Base-by-base conservation (phyloP, 2,329 filamentous ascomycete species). In the Exserohilum turcica region DNA sequence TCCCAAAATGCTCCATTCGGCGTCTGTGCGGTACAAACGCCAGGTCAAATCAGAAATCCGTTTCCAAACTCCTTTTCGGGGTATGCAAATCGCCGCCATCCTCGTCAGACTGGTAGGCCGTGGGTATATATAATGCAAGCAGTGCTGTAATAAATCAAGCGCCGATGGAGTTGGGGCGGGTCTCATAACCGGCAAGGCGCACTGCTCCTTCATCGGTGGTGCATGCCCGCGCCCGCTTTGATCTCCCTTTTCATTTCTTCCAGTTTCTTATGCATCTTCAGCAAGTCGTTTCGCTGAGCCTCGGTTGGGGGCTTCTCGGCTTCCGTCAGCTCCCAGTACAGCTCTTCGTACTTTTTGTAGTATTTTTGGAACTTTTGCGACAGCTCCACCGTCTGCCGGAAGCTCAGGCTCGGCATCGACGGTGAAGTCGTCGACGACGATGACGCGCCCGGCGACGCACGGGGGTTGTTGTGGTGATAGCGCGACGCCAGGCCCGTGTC, bases 161-260 rank as follows among this genome's bases (percentile, higher is more conserved):
- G 48, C 50, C 53, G 52, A 35, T 52, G 33, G 39, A 29, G 52
- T 54, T 55, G 48, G 39, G 43, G 27, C 39, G 40, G n/a, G n/a
- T n/a, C n/a, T 48, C 46, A 29, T 51, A 32, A 46, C 47, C 27
- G 38, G 35, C 35, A 31, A 39, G 37, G 35, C 32, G 31, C 15
- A 29, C 21, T 52, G 18, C 19, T 50, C 32, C 37, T 47, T 63
- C 57, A 71, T 32, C 63, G 67, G 46, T 67, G 63, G 45, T 67
- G 62, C 48, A 64, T 48, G 15, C 66, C 63, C 31, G 68, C 70
- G 50, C 74, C 64, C 56, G 76, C 62, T 62, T 74, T 68, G 56
- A 86, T 85, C 65, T 85, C 81, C 54, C 78, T 72, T 74, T 86
- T 86, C 80, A 84, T 82, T 59, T 77, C 76, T 62, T 81, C 77